Evolutionary conservation across 2,329 filamentous ascomycete genomes (phyloP).

Genomic region (Eutypella sp.): DNA sequence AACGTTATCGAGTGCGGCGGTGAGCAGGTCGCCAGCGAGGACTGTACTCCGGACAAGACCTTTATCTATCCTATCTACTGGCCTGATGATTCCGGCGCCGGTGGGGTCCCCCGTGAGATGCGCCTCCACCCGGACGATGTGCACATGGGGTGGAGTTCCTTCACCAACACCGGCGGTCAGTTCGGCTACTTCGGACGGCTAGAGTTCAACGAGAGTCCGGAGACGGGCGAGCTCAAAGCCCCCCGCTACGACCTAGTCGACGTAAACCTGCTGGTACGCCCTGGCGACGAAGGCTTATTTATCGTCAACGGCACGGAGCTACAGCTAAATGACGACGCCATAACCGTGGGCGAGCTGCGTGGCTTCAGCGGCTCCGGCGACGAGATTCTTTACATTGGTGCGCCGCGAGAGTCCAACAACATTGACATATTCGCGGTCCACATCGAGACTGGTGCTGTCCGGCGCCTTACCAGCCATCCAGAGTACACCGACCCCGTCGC

Average conservation of each 20-base stretch:
- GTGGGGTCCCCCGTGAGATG: conserved; percentile 34
- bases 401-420: conserved; percentile 36
- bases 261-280: conserved; percentile 30
- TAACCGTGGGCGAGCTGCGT: conserved; percentile 38
- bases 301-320: conserved; percentile 22
- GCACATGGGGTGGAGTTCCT: conserved; percentile 38
- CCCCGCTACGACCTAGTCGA: conserved; percentile 36
- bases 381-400: conserved; percentile 38
- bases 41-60: conserved; percentile 31
- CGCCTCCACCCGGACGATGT: conserved; percentile 40
- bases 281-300: conserved; percentile 16
- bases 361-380: conserved; percentile 37
- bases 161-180: conserved; percentile 21
- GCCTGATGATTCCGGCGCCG: conserved; percentile 27
- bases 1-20: conserved; percentile 34
- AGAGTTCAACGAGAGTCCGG: conserved; percentile 33
- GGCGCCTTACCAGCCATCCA: conserved; percentile 38
- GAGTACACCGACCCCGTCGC: conserved; percentile 39
- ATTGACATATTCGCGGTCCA: conserved; percentile 40
- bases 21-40: conserved; percentile 26
- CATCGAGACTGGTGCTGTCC: conserved; percentile 33
- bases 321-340: conserved; percentile 23
- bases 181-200: conserved; percentile 30
- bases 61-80: conserved; percentile 38
- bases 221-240: conserved; percentile 21